Base-by-base conservation (phyloP, 2,329 filamentous ascomycete species). In the Alternaria consortialis region DNA sequence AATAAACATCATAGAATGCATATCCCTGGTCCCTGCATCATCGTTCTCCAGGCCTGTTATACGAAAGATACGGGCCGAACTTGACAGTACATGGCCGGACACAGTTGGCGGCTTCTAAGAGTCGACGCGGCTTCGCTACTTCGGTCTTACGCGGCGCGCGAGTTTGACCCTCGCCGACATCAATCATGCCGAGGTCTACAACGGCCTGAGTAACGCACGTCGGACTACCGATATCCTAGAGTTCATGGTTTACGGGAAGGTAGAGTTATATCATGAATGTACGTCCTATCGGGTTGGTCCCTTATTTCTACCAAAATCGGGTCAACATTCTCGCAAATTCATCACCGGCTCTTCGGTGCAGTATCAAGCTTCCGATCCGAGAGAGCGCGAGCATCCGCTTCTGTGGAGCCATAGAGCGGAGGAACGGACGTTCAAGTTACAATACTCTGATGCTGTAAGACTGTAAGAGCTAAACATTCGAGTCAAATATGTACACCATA, bases 361-460 rank as follows among this genome's bases (percentile, higher is more conserved):
- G 13, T 52, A 25, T 34, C 13, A 31, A 27, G 12, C 36, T 15
- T 23, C 52, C 52, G 32, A 29, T 8, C 20, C 36, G 47, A 46
- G 42, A 52, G 59, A 52, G 59, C 53, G 56, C 56, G 60, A 55
- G 50, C 59, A 53, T 53, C 57, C 66, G 46, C 57, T 63, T 50
- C 15, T 50, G 44, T 48, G 53, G 25, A 56, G 17, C 54, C 53
- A 59, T 20, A 36, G 51, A 3, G 36, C 52, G 52, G 52, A 54
- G 39, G 31, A n/a, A 29, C 58, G 54, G 54, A 58, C n/a, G n/a
- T 37, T 57, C 48, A 39, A 25, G 7, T 27, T 20, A 44, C 13
- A 20, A 20, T 20, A 20, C 15, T 29, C 27, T 29, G 32, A n/a
- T 29, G 17, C 42, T 29, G 25, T 11, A 32, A 11, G 9, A 20